Evolutionary conservation across 169 alveolate genomes (phyloP).

Genomic region (Cyclospora cayetanensis): DNA sequence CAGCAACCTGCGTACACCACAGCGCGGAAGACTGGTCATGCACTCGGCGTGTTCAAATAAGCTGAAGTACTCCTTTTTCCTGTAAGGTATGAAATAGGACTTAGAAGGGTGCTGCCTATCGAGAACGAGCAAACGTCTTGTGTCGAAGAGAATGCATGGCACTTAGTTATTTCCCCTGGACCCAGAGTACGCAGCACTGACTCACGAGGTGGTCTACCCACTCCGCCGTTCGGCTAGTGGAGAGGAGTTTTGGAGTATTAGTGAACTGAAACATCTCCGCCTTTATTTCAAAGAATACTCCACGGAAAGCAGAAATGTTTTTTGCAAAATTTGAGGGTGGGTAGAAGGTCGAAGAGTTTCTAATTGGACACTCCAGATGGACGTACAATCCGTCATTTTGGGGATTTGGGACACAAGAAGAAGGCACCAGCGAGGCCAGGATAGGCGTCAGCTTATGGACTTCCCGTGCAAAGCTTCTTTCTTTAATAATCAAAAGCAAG

Average conservation of each 20-base stretch:
- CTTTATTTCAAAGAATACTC: slow-evolving; percentile 66
- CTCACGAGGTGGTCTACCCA: slow-evolving; percentile 71
- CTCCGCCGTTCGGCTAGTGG: neutral
- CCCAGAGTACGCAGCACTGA: too few relatives aligned
- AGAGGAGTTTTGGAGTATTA: neutral
- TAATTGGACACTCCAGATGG: slow-evolving; percentile 68
- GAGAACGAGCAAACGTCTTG: too few relatives aligned
- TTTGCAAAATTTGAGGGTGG: slow-evolving; percentile 66
- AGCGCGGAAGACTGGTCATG: too few relatives aligned
- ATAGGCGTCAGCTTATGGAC: slow-evolving; percentile 43
- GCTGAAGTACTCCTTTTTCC: too few relatives aligned
- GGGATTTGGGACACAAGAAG: slow-evolving; percentile 64
- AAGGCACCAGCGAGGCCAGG: slow-evolving; percentile 1
- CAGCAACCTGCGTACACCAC: too few relatives aligned
- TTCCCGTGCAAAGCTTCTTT: slow-evolving; percentile 32
- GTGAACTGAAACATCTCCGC: slow-evolving; percentile 66
- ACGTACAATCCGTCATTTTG: slow-evolving; percentile 51
- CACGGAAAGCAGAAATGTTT: slow-evolving; percentile 45
- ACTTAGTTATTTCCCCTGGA: too few relatives aligned
- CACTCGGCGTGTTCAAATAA: too few relatives aligned
- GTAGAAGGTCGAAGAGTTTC: slow-evolving; percentile 50
- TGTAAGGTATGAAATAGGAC: too few relatives aligned
- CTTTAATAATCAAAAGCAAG: neutral
- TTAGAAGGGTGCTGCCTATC: too few relatives aligned
- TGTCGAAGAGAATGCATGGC: too few relatives aligned